Evolutionary conservation across 768 basidiomycete genomes (phyloP).

Genomic region (Trametes cingulata): DNA sequence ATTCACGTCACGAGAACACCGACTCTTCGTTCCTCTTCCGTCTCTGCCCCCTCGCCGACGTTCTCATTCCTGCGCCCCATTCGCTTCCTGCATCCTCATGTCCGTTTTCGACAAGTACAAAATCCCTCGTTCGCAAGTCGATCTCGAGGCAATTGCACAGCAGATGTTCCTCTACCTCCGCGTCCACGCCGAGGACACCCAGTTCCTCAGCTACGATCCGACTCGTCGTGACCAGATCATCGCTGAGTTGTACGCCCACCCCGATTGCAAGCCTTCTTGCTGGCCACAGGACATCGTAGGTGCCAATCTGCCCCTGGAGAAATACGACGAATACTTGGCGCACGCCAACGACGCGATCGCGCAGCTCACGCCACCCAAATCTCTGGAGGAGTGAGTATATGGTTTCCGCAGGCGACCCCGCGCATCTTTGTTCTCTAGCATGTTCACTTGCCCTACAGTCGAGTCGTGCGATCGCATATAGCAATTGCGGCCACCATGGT

Average conservation of each 20-base stretch:
- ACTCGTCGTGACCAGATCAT: not conserved
- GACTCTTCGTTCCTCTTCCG: too few species aligned
- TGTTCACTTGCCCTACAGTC: not conserved
- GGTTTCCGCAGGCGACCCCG: not conserved
- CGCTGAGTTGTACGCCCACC: not conserved
- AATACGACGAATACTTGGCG: not conserved
- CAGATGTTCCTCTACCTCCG: not conserved
- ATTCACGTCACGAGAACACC: too few species aligned
- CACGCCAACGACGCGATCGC: not conserved
- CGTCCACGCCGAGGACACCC: not conserved
- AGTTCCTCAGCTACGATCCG: not conserved
- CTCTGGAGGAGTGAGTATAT: not conserved
- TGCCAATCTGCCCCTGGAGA: not conserved
- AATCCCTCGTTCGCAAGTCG: conserved; percentile 1
- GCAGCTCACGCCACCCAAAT: not conserved
- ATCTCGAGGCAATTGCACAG: not conserved
- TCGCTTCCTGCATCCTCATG: too few species aligned
- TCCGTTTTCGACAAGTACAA: not conserved
- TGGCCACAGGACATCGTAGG: not conserved
- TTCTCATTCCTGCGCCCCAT: too few species aligned
- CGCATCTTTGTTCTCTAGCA: too few species aligned
- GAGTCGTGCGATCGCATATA: not conserved
- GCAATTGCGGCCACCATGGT: not conserved
- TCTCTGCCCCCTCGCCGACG: too few species aligned
- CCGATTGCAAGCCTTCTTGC: not conserved